Conservation (phyloP, 139 green algal genomes). For the Astrephomene gubernaculifera region DNA sequence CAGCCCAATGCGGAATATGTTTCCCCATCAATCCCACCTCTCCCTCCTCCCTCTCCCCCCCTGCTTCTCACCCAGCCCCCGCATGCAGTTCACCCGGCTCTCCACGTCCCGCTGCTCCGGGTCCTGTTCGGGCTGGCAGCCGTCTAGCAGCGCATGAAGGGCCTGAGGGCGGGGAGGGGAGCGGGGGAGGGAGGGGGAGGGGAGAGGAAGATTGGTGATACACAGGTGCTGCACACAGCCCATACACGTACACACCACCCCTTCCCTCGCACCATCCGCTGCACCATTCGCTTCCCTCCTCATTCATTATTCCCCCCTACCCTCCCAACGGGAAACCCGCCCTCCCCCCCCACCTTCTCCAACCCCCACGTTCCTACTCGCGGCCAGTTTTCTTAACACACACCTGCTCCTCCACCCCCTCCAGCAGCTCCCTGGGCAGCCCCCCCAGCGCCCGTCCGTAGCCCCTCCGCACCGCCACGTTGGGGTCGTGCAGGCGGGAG, state of each 20-base stretch:
- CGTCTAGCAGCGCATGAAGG: slow-evolving; percentile 51
- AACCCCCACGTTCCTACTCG: too few relatives aligned
- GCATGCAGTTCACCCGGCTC: slow-evolving; percentile 75
- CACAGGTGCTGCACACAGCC: too few relatives aligned
- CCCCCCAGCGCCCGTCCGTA: slow-evolving; percentile 64
- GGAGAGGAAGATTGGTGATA: background rate
- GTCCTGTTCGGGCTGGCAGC: slow-evolving; percentile 65
- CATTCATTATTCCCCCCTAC: too few relatives aligned
- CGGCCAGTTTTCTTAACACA: too few relatives aligned
- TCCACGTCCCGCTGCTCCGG: slow-evolving; percentile 79
- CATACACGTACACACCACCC: too few relatives aligned
- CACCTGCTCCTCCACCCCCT: slow-evolving; percentile 47
- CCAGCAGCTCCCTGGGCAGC: slow-evolving; percentile 63
- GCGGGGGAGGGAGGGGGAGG: background rate
- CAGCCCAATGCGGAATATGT: too few relatives aligned
- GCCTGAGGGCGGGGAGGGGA: slow-evolving; percentile 24
- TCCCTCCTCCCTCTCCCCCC: background rate
- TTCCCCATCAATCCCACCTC: background rate
- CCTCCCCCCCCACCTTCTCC: background rate
- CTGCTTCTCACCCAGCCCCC: slow-evolving; percentile 54
- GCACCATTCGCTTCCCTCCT: too few relatives aligned
- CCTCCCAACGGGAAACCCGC: background rate
- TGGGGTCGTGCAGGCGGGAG: slow-evolving; percentile 62
- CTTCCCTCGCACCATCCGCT: too few relatives aligned
- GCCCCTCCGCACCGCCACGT: slow-evolving; percentile 68